Conservation (phyloP, 495 filamentous ascomycete species). For the Penicillium nucicola region DNA sequence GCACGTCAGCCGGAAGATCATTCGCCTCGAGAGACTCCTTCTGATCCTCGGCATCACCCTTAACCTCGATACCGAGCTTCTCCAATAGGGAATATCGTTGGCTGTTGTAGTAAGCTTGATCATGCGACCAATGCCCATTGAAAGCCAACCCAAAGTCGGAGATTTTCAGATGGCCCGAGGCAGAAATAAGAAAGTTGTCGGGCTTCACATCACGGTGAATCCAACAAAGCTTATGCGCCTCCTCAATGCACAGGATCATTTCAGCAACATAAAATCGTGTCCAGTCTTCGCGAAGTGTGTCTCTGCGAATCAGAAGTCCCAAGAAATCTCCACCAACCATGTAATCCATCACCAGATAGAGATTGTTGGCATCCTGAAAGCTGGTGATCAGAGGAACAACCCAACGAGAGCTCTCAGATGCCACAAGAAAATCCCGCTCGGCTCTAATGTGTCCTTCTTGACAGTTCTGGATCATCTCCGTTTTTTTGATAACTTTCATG, state of each 20-base stretch:
- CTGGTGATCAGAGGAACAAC: slow-evolving; percentile 83
- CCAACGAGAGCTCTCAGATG: slow-evolving; percentile 79
- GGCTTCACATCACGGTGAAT: slow-evolving; percentile 97
- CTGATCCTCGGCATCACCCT: slow-evolving; percentile 72
- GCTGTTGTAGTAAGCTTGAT: slow-evolving; percentile 77
- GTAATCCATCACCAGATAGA: slow-evolving; percentile 96
- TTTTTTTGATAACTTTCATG: slow-evolving; percentile 96
- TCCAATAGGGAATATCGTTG: slow-evolving; percentile 74
- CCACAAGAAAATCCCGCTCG: slow-evolving; percentile 87
- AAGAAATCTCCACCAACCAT: slow-evolving; percentile 96
- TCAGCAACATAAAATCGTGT: slow-evolving; percentile 87
- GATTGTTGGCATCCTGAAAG: slow-evolving; percentile 78
- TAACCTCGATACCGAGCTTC: slow-evolving; percentile 68
- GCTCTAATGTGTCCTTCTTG: slow-evolving; percentile 92
- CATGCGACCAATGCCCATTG: slow-evolving; percentile 91
- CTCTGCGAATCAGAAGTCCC: slow-evolving; percentile 76
- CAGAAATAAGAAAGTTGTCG: slow-evolving; percentile 89
- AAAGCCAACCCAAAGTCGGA: slow-evolving; percentile 94
- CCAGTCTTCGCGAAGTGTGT: slow-evolving; percentile 70
- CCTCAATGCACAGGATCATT: slow-evolving; percentile 93
- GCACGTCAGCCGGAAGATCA: not conserved
- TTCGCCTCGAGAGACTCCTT: slow-evolving; percentile 43
- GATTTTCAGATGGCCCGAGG: slow-evolving; percentile 88
- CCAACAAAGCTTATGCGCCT: slow-evolving; percentile 79
- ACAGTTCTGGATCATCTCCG: slow-evolving; percentile 80